phyloP scores from a whole-genome alignment of 2,329 filamentous ascomycete species.

The Exophiala dermatitidis region DNA sequence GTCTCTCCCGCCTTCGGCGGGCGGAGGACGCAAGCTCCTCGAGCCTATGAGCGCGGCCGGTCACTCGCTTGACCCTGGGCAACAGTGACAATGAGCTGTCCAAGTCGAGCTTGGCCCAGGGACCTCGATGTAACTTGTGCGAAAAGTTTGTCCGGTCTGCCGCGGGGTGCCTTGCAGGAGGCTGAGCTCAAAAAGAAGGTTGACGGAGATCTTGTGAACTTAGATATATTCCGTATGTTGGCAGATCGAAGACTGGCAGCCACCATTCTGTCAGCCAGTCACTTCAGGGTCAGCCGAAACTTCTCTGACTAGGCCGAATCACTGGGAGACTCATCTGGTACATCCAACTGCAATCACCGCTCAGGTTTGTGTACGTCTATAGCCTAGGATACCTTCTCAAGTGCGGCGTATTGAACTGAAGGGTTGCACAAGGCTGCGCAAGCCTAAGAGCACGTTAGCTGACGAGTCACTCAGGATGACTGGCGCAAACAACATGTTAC shows the following conservation, averaged over 20 bases:
- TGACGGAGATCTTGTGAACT: neutral
- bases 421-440: neutral
- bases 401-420: neutral
- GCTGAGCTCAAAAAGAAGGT: neutral
- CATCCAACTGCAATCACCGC: too few species aligned
- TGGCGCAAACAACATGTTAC: neutral
- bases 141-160: neutral
- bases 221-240: too few species aligned
- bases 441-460: neutral
- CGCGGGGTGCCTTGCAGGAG: neutral
- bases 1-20: neutral
- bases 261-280: too few species aligned
- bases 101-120: neutral
- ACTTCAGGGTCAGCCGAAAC: too few species aligned
- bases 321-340: too few species aligned
- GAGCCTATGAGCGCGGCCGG: neutral
- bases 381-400: neutral
- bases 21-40: neutral
- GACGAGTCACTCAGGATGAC: slow-evolving; percentile 4
- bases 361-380: too few species aligned
- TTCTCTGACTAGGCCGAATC: too few species aligned
- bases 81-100: neutral
- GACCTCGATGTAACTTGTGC: neutral
- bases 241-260: too few species aligned
- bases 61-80: neutral